phyloP scores from a whole-genome alignment of 768 basidiomycete species.

The Leccinum ochraceum region DNA sequence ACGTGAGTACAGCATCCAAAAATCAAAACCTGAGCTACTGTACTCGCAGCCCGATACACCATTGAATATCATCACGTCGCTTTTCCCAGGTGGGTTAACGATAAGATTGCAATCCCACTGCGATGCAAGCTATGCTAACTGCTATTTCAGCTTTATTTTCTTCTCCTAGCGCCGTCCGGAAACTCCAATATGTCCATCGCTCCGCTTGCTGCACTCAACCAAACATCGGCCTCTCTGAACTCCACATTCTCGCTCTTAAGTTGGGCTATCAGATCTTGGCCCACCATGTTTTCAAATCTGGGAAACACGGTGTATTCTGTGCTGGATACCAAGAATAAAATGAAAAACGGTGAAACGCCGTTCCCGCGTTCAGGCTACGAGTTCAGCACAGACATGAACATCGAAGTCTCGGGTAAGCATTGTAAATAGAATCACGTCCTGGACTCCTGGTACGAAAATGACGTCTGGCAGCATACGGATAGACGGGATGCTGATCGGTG shows the following conservation, averaged over 20 bases:
- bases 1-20: too few species aligned
- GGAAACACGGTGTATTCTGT: conserved; percentile 24
- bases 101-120: conserved; percentile 6
- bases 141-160: conserved; percentile 27
- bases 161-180: conserved; percentile 24
- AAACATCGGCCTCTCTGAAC: conserved; percentile 25
- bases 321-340: conserved; percentile 21
- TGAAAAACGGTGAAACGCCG: conserved; percentile 26
- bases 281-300: conserved; percentile 21
- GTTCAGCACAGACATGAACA: conserved; percentile 11
- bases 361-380: conserved; percentile 20
- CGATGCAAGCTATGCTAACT: neutral
- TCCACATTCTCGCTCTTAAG: conserved; percentile 22
- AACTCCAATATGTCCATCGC: conserved; percentile 30
- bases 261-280: conserved; percentile 8
- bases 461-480: conserved; percentile 38
- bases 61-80: neutral
- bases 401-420: conserved; percentile 21
- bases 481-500: conserved; percentile 37
- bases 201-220: conserved; percentile 32
- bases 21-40: conserved; percentile 8
- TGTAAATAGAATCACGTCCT: neutral
- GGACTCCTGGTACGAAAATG: neutral
- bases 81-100: conserved; percentile 20
- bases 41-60: conserved; percentile 9